These are phyloP conservation scores for Magnaporthiopsis rhizophila DNA, from an alignment of 2,329 filamentous ascomycete species.

Conservation along the genomic window DNA sequence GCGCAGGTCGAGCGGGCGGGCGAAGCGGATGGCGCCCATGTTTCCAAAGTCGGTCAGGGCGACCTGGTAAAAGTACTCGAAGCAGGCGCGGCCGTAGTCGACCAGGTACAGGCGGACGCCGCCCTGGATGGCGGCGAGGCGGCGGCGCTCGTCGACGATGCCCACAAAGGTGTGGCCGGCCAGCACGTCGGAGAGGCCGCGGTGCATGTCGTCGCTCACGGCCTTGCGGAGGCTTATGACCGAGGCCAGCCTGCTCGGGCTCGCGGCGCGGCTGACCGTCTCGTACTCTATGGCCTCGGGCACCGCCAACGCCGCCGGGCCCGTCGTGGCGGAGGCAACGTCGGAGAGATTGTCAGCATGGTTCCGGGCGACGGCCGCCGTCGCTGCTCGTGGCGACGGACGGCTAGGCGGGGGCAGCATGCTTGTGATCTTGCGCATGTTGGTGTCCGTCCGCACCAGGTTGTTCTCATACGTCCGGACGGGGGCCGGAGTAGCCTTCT, in stretches of 20 bases:
- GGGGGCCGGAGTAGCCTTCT: constrained; percentile 21
- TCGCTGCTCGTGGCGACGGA: not conserved
- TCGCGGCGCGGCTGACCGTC: constrained; percentile 58
- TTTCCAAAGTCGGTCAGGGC: constrained; percentile 94
- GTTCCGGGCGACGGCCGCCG: constrained; percentile 14
- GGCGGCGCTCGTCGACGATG: constrained; percentile 76
- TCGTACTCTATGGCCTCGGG: constrained; percentile 61
- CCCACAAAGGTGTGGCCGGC: constrained; percentile 88
- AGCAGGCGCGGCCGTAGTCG: constrained; percentile 81
- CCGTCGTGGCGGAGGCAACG: constrained; percentile 12
- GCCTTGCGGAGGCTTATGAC: constrained; percentile 75
- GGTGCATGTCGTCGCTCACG: constrained; percentile 76
- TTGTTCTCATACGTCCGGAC: constrained; percentile 73
- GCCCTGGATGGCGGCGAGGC: constrained; percentile 86
- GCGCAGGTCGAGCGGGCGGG: constrained; percentile 62
- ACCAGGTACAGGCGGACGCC: constrained; percentile 88
- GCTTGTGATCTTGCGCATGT: constrained; percentile 86
- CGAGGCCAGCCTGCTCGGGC: constrained; percentile 69
- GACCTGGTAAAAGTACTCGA: constrained; percentile 92
- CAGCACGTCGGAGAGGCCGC: constrained; percentile 79
- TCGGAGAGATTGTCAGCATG: constrained; percentile 15
- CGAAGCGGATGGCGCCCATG: constrained; percentile 76
- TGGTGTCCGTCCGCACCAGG: constrained; percentile 82
- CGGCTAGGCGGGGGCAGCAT: constrained; percentile 63
- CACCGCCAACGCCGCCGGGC: constrained; percentile 15